Base-by-base conservation (phyloP, 345 rosid genomes). In the Brassica napus region DNA sequence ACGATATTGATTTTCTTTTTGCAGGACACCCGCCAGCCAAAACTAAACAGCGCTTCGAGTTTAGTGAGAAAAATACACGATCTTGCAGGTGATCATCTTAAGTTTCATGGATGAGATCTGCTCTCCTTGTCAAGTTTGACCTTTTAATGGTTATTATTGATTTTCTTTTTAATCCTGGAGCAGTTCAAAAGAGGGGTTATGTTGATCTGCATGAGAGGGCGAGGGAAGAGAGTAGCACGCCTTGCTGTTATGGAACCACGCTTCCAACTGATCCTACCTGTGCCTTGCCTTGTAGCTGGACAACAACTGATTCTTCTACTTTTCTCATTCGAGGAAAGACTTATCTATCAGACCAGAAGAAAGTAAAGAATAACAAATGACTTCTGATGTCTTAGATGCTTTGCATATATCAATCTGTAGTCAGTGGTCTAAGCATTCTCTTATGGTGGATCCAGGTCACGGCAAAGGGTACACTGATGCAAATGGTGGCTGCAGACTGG, bases 401-500 rank as follows among this genome's bases (percentile, higher is more conserved):
- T 42, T 58, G 58, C 42, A 31, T 34, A 55, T 54, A 39, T 42
- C 18, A 2, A 14, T 63, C 55, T 23, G 14, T 31, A 14, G 66
- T 31, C 35, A 42, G 8, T 59, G 24, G 60, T 71, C 9, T 70
- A 66, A 66, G 65, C 72, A 47, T 72, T 34, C 8, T 77, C 60
- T 72, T 74, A 54, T 74, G 71, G 66, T 77, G 79, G 59, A 39
- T 77, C 60, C 86, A 94, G 98, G 74, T 94, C 66, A 92, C 88
- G 88, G 97, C 97, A 31, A 94, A 88, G 76, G 94, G 90, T 65
- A 88, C 90, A 42, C 76, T 89, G 89, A 91, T 92, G 97, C 89
- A 89, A 84, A 92, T 92, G 97, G 93, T 94, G 72, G 97, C 92
- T 69, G 97, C 97, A 74, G 97, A 92, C 87, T 94, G 98, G 98